Evolutionary conservation across 768 basidiomycete genomes (phyloP), one percentile per base, ranked within the genome.

Genomic region (Xerocomellus intermedius): DNA sequence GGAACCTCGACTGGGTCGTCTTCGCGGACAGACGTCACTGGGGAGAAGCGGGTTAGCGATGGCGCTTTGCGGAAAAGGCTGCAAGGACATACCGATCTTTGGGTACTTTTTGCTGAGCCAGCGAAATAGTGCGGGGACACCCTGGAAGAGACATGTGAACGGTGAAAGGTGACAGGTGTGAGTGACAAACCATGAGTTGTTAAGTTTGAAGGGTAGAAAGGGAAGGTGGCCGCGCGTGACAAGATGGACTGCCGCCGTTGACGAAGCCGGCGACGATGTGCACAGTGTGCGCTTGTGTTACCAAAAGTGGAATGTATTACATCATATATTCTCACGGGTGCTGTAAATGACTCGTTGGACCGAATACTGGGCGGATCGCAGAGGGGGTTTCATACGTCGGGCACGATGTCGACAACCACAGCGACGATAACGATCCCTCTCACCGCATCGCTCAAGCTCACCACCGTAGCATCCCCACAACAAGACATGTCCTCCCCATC

Each of bases 21-120:
- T 72, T 98, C 96, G 36, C 82, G 75, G 2, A 98, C 95, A 16
- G 87, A 82, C 61, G 74, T 75, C 63, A 91, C 91, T 94, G 37
- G 53, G 19, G 9, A 38, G 8, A 35, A 55, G 37, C 5, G 21
- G 8, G 12, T 58, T 4, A 56, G 38, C 2, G 28, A 39, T 19
- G 22, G 37, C 2, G 4, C 9, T 21, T 33, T 33, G 8, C 1
- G 30, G 42, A 30, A 50, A 12, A 14, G 10, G 6, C 10, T 41
- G 13, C 39, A 4, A 16, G 13, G 24, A 78, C 86, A 50, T 55
- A 91, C 94, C 86, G 66, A 96, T 98, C 81, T 93, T 98, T 48
- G 96, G 94, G 71, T 99, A 99, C 74, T 98, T 98, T 79, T 89
- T 95, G 71, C 94, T 97, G 55, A 98, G 81, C 95, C 96, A 99